A percentile compares a stretch with the other conserved stretches of the same genome.
Conservation (phyloP, 495 filamentous ascomycete genomes). For the Physcia stellaris region DNA sequence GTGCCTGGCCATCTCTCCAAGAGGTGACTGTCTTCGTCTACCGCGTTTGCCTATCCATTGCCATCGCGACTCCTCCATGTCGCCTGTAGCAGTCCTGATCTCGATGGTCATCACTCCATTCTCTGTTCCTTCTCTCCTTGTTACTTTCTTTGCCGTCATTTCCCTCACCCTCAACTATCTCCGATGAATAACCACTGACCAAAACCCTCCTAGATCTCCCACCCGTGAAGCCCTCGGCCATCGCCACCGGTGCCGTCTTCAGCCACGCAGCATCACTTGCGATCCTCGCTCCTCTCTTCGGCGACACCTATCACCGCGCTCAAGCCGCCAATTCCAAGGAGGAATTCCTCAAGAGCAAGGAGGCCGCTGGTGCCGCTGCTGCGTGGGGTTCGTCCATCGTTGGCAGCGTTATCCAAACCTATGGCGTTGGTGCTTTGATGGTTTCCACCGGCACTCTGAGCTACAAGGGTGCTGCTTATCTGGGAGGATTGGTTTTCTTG, state of each 20-base stretch:
- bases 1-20: not conserved
- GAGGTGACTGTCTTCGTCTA: no score
- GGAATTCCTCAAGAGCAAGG: constrained; percentile 87
- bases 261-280: constrained; percentile 74
- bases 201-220: constrained; percentile 64
- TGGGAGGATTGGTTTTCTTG: constrained; percentile 81
- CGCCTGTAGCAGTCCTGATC: not conserved
- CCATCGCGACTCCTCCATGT: no score
- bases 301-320: constrained; percentile 87
- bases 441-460: constrained; percentile 86
- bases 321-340: constrained; percentile 88
- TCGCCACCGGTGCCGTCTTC: constrained; percentile 90
- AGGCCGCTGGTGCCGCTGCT: constrained; percentile 73
- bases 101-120: not conserved
- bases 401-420: constrained; percentile 81
- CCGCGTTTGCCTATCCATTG: no score
- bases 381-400: constrained; percentile 83
- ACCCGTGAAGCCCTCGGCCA: constrained; percentile 93
- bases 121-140: constrained; percentile 4
- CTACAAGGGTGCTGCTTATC: constrained; percentile 94
- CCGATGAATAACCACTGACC: no score
- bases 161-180: not conserved
- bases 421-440: constrained; percentile 88
- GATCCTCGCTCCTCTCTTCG: constrained; percentile 81
- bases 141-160: not conserved